Conservation (phyloP, 768 basidiomycete species). For the Amanita thiersii region DNA sequence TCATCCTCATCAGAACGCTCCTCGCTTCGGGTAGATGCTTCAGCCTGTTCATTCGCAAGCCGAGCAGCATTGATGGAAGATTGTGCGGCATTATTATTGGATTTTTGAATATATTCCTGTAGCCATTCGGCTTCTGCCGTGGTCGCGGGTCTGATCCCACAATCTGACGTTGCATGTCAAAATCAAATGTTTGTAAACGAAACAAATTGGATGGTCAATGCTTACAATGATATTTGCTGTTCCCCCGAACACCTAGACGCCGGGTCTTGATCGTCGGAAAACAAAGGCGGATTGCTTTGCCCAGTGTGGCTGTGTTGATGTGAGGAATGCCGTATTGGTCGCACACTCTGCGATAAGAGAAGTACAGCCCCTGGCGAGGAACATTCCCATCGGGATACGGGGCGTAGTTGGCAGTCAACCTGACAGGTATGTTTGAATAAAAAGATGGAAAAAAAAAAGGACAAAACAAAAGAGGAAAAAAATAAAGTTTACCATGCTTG, state of each 20-base stretch:
- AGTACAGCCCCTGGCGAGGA: constrained; percentile 88
- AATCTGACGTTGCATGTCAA: constrained; percentile 51
- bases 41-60: constrained; percentile 62
- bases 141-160: constrained; percentile 88
- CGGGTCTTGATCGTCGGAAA: constrained; percentile 95
- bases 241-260: constrained; percentile 85
- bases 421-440: constrained; percentile 19
- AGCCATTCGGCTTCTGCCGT: constrained; percentile 88
- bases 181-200: constrained; percentile 18
- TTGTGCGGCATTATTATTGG: constrained; percentile 79
- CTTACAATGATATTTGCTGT: constrained; percentile 93
- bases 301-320: constrained; percentile 92
- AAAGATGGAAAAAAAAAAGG: constrained; percentile 13
- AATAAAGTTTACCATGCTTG: constrained; percentile 67
- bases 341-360: constrained; percentile 85
- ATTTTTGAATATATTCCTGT: constrained; percentile 86
- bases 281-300: constrained; percentile 89
- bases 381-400: constrained; percentile 91
- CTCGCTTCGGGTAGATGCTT: constrained; percentile 49
- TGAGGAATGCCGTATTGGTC: constrained; percentile 91
- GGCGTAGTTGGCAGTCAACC: constrained; percentile 85
- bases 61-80: constrained; percentile 70
- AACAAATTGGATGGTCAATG: constrained; percentile 24
- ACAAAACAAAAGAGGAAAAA: constrained; percentile 9
- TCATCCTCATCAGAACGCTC: constrained; percentile 80